Evolutionary conservation across 2,329 filamentous ascomycete genomes (phyloP), one percentile per base, ranked within the genome.

Genomic region (Neocatenulostroma microsporum): DNA sequence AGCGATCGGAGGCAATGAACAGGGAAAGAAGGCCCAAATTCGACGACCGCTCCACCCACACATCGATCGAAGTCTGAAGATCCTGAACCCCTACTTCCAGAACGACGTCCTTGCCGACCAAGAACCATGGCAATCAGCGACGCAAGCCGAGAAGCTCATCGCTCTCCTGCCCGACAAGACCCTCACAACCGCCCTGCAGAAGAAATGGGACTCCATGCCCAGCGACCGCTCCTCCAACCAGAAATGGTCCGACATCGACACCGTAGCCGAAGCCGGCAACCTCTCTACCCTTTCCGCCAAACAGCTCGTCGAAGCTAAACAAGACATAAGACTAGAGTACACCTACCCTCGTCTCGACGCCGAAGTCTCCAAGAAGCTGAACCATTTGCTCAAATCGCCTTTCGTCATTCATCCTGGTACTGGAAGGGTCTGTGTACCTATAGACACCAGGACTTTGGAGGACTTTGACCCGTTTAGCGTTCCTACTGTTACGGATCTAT

Each of bases 321-420:
- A 95, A 60, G 91, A 96, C 57, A 84, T 98, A 44, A 80, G 96
- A 3, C 76, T 98, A 20, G 91, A 98, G 64, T 96, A 98, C 65
- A 95, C 91, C 5, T 98, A 98, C 62, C 91, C 91, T 3, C 82
- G 91, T 25, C 82, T 98, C 37, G 91, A 98, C 69, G 88, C 91
- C 44, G 87, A 94, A 62, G 91, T 98, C 58, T 91, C 84, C 57
- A 96, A 96, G 70, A 94, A 95, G 60, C 77, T 94, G 39, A 96
- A 95, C 67, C 91, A 98, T 73, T 77, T 98, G 72, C 79, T 98
- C 51, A 98, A 98, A 61, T 88, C 82, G 44, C 91, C 91, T 1
- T 98, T 98, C 56, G 89, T 95, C 42, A 81, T 98, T 24, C 91
- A 98, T 59, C 91, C 91, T 0, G 87, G 87, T 13, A 98, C 91